Conservation (phyloP, 495 filamentous ascomycete species). For the Corynascus novoguineensis region DNA sequence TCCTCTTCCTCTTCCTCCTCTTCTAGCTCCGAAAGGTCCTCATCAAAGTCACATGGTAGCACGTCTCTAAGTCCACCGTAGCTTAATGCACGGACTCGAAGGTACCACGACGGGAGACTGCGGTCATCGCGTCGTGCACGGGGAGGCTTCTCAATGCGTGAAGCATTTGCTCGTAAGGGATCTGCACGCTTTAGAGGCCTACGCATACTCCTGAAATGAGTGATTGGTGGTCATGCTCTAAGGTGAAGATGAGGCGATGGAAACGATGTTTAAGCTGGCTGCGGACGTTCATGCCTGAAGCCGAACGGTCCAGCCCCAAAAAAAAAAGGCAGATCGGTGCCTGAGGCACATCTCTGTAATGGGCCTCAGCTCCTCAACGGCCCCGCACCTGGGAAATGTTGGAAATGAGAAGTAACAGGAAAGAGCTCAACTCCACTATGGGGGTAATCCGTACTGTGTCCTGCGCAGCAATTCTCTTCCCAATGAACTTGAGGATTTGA, state of each 20-base stretch:
- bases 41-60: not conserved
- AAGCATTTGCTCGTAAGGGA: not conserved
- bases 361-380: too few species aligned
- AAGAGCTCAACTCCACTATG: too few species aligned
- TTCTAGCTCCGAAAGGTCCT: not conserved
- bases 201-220: not conserved
- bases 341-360: too few species aligned
- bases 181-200: not conserved
- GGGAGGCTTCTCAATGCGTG: not conserved
- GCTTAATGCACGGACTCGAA: not conserved
- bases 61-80: not conserved
- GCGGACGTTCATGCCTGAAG: not conserved
- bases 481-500: too few species aligned
- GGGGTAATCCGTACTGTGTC: too few species aligned
- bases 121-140: not conserved
- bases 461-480: too few species aligned
- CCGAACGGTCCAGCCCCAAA: not conserved
- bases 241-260: not conserved
- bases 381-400: too few species aligned
- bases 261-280: not conserved
- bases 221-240: not conserved
- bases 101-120: constrained; percentile 3
- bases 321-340: too few species aligned
- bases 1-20: not conserved
- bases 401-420: too few species aligned